Percentiles rank a stretch among this genome's conserved stretches.
Evolutionary conservation across 495 filamentous ascomycete genomes (phyloP).

Genomic region (Trypethelium eluteriae): DNA sequence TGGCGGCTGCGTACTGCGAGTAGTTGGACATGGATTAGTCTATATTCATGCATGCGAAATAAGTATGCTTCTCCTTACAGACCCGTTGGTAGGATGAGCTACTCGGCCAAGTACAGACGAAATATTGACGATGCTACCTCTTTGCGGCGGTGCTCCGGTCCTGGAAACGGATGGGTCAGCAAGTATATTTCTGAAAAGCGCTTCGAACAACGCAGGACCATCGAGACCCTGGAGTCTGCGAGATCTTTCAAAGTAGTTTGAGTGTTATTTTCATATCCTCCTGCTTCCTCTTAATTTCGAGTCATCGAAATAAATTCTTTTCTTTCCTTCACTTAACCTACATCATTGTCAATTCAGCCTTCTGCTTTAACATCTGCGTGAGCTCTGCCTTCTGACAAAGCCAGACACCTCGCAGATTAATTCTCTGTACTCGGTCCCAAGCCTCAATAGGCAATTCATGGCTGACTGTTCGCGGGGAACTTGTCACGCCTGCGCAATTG

Average conservation of each 20-base stretch:
- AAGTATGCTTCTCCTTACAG: slow-evolving; percentile 34
- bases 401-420: slow-evolving; percentile 45
- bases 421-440: slow-evolving; percentile 32
- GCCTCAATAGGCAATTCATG: slow-evolving; percentile 1
- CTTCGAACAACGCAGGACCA: not conserved
- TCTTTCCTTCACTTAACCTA: not conserved
- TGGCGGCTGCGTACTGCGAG: not conserved
- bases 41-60: slow-evolving; percentile 38
- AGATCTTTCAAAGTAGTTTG: not conserved
- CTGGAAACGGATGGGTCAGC: not conserved
- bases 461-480: not conserved
- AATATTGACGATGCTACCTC: slow-evolving; percentile 33
- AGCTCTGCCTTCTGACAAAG: slow-evolving; percentile 43
- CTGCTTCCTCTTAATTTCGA: not conserved
- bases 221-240: not conserved
- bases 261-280: slow-evolving; percentile 11
- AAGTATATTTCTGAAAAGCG: slow-evolving; percentile 12
- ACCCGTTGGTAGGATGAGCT: slow-evolving; percentile 18
- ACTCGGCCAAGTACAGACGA: slow-evolving; percentile 32
- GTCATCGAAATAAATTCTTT: slow-evolving; percentile 6
- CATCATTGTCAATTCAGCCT: slow-evolving; percentile 26
- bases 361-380: slow-evolving; percentile 45
- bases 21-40: not conserved
- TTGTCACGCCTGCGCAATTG: slow-evolving; percentile 1
- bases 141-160: slow-evolving; percentile 9